phyloP scores from a whole-genome alignment of 1,139 yeast genomes.

The Pneumocystis sp. region DNA sequence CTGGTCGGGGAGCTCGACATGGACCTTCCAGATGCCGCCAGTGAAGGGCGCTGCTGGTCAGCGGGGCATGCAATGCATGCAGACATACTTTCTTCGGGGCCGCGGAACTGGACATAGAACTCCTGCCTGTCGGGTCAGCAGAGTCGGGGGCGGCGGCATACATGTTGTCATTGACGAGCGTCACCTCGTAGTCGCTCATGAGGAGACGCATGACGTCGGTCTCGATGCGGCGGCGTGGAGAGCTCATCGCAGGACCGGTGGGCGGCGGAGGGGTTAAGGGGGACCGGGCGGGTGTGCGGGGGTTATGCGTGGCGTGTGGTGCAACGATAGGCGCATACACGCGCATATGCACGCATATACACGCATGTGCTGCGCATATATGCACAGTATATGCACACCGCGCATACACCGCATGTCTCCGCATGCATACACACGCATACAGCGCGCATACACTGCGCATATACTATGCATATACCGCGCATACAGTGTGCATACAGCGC shows the following conservation, averaged over 20 bases:
- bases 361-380: no score
- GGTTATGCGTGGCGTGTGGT: no score
- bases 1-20: slow-evolving; percentile 89
- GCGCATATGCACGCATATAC: no score
- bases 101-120: slow-evolving; percentile 69
- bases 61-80: not conserved
- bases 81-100: slow-evolving; percentile 60
- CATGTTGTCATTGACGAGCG: slow-evolving; percentile 71
- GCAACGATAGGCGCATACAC: no score
- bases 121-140: slow-evolving; percentile 37
- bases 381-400: no score
- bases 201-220: slow-evolving; percentile 94
- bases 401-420: no score
- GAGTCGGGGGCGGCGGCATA: slow-evolving; percentile 9
- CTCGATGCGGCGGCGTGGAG: slow-evolving; percentile 79
- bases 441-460: no score
- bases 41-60: slow-evolving; percentile 49
- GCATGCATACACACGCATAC: no score
- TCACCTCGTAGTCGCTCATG: slow-evolving; percentile 89
- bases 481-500: no score
- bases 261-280: no score
- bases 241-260: slow-evolving; percentile 25
- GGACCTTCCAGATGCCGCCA: slow-evolving; percentile 80
- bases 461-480: no score
- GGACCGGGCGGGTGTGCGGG: no score